Evolutionary conservation across 257 asterid species (phyloP).

Genomic region (Solanum pennellii): DNA sequence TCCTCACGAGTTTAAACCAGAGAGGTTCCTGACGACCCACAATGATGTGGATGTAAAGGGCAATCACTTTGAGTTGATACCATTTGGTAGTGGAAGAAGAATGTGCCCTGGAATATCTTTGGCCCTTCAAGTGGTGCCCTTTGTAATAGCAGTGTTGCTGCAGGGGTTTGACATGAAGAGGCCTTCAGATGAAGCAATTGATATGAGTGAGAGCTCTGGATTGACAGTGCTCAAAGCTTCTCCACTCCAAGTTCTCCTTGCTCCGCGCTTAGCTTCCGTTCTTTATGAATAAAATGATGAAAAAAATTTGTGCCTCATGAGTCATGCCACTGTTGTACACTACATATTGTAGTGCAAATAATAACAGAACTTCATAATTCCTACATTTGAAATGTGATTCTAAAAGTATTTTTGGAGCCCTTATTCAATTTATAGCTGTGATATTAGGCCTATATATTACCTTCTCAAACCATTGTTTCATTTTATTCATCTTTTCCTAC

Average conservation of each 20-base stretch:
- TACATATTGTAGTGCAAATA: neutral
- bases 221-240: conserved; percentile 19
- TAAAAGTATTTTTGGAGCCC: neutral
- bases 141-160: conserved; percentile 22
- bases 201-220: conserved; percentile 43
- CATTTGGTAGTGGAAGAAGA: conserved; percentile 50
- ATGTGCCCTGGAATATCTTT: conserved; percentile 24
- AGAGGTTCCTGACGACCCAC: conserved; percentile 28
- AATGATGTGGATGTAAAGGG: conserved; percentile 27
- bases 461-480: too few species aligned
- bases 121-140: conserved; percentile 10
- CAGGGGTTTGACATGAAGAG: conserved; percentile 28
- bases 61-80: conserved; percentile 27
- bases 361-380: neutral
- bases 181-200: conserved; percentile 7
- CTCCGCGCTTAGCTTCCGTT: conserved; percentile 17
- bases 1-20: conserved; percentile 31
- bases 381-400: neutral
- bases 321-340: neutral
- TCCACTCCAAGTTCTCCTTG: conserved; percentile 22
- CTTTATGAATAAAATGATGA: neutral
- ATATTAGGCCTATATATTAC: too few species aligned
- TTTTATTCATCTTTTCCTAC: too few species aligned
- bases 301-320: neutral
- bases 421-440: too few species aligned